These are phyloP conservation scores for Citrus unshiu DNA, from an alignment of 345 rosid species.

Conservation along the genomic window DNA sequence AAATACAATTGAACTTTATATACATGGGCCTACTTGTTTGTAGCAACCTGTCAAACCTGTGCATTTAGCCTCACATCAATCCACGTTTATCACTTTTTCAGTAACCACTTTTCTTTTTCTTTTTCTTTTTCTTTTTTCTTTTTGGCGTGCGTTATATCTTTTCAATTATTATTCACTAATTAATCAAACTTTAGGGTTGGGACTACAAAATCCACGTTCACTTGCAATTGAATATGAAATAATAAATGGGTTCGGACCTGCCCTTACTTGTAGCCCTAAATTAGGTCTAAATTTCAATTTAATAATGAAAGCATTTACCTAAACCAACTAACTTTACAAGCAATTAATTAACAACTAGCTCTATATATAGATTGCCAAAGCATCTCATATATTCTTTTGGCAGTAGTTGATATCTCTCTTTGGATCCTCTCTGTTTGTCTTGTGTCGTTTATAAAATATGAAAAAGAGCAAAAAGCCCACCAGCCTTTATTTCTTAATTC, in stretches of 20 bases:
- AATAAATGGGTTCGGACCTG: neutral
- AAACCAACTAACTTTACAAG: constrained; percentile 35
- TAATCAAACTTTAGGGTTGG: neutral
- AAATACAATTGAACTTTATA: neutral
- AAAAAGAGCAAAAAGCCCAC: constrained; percentile 5
- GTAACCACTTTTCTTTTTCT: neutral
- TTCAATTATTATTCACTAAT: neutral
- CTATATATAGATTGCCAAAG: neutral
- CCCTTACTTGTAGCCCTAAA: neutral
- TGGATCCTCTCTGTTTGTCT: constrained; percentile 33
- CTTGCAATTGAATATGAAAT: no score
- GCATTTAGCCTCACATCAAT: neutral
- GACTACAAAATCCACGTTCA: no score
- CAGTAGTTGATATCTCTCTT: constrained; percentile 20
- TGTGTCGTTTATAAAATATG: constrained; percentile 1
- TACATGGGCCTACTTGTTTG: constrained; percentile 11
- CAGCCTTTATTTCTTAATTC: neutral
- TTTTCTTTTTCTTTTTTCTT: no score
- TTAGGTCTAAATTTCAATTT: neutral
- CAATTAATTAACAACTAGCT: neutral
- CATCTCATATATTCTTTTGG: constrained; percentile 16
- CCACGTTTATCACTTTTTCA: neutral
- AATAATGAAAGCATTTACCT: constrained; percentile 29
- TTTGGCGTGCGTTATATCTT: neutral
- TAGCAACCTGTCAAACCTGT: neutral